Conservation (phyloP, 1,284 basidiomycete species). For the Sanghuangporus baumii region DNA sequence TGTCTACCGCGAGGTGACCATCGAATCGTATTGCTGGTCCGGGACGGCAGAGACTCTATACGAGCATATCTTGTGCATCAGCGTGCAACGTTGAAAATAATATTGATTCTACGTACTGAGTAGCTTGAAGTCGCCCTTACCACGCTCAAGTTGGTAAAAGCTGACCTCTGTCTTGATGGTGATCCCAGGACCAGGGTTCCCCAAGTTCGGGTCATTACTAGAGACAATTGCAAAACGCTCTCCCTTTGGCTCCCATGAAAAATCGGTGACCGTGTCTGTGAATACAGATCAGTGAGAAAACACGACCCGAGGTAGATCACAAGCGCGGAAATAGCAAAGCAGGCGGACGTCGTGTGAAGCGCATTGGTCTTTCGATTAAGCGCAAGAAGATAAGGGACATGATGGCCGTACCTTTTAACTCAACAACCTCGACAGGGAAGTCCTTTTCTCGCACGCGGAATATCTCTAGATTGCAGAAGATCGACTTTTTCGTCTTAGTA, state of each 20-base stretch:
- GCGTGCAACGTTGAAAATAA: background rate
- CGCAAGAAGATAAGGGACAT: conserved; percentile 5
- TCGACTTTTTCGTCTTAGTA: conserved; percentile 98
- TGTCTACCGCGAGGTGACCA: conserved; percentile 98
- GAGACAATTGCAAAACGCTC: conserved; percentile 96
- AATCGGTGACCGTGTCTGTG: conserved; percentile 90
- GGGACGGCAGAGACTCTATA: conserved; percentile 73
- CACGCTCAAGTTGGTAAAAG: conserved; percentile 93
- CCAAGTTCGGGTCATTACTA: conserved; percentile 90
- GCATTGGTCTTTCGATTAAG: conserved; percentile 2
- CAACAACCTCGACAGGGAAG: conserved; percentile 96
- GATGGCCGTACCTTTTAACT: conserved; percentile 74
- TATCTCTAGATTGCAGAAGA: conserved; percentile 98
- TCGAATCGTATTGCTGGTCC: conserved; percentile 92
- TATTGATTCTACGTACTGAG: conserved; percentile 52
- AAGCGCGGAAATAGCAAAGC: background rate
- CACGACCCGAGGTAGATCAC: background rate
- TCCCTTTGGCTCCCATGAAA: conserved; percentile 98
- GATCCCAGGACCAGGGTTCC: conserved; percentile 82
- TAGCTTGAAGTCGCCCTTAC: conserved; percentile 92
- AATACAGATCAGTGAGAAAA: conserved; percentile 15
- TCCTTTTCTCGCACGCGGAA: conserved; percentile 98
- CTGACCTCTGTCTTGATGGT: conserved; percentile 95
- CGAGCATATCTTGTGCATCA: conserved; percentile 13
- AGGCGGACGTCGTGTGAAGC: conserved; percentile 8